These are phyloP conservation scores for Oryza longistaminata DNA, from an alignment of 176 grass and related monocot species.

Conservation along the genomic window DNA sequence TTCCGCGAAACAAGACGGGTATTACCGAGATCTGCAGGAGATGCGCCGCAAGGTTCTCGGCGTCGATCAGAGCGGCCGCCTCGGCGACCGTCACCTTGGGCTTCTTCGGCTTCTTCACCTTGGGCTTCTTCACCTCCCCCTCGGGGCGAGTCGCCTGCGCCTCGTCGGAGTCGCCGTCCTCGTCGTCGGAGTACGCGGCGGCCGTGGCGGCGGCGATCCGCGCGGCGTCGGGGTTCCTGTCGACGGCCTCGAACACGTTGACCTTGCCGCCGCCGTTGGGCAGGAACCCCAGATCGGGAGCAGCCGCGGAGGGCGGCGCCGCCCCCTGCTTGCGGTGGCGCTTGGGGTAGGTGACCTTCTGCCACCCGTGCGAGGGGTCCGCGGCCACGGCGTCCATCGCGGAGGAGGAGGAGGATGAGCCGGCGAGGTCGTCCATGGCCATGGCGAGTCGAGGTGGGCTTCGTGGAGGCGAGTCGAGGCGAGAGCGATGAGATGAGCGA, in stretches of 20 bases:
- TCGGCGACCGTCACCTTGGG: conserved; percentile 82
- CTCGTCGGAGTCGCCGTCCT: conserved; percentile 59
- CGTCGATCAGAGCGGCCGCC: conserved; percentile 73
- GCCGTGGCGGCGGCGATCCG: conserved; percentile 18
- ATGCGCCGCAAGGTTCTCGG: conserved; percentile 61
- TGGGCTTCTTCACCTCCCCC: conserved; percentile 65
- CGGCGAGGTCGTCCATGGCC: conserved; percentile 69
- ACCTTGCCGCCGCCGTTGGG: conserved; percentile 4
- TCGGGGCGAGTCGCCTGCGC: conserved; percentile 37
- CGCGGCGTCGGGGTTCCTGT: conserved; percentile 52
- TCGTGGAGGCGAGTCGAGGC: not conserved
- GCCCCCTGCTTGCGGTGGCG: conserved; percentile 69
- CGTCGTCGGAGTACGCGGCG: conserved; percentile 55
- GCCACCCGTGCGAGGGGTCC: conserved; percentile 76
- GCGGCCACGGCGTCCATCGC: conserved; percentile 29
- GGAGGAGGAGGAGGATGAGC: conserved; percentile 32
- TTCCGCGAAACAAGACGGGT: not conserved
- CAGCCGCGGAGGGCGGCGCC: conserved; percentile 24
- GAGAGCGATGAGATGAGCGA: not conserved
- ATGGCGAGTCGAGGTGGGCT: conserved; percentile 3
- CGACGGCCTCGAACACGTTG: conserved; percentile 73
- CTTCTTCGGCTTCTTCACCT: conserved; percentile 84
- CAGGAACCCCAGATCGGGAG: conserved; percentile 46
- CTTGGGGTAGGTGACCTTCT: conserved; percentile 90
- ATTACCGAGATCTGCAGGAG: conserved; percentile 85